Percentiles rank a stretch among this genome's conserved stretches.
These are phyloP conservation scores for Hygrocybe coccinea DNA, from an alignment of 768 basidiomycete species.

Conservation along the genomic window DNA sequence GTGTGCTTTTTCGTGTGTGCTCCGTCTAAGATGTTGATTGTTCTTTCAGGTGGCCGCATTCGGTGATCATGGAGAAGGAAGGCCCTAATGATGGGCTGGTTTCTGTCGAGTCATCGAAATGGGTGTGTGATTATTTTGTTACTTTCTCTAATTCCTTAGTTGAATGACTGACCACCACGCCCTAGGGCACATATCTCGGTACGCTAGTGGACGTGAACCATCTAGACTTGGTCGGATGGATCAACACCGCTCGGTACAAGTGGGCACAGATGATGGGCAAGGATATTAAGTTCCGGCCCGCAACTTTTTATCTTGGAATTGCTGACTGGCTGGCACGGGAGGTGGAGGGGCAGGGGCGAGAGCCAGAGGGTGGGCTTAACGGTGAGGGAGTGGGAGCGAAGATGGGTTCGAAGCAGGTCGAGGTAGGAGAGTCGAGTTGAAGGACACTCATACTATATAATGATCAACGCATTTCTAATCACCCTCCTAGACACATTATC, in stretches of 20 bases:
- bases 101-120: conserved; percentile 78
- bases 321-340: conserved; percentile 72
- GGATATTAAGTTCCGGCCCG: conserved; percentile 87
- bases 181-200: conserved; percentile 87
- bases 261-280: conserved; percentile 86
- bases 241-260: conserved; percentile 82
- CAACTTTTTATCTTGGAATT: conserved; percentile 84
- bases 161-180: not conserved
- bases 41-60: conserved; percentile 56
- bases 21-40: conserved; percentile 10
- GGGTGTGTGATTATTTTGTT: conserved; percentile 42
- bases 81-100: conserved; percentile 95
- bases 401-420: not conserved
- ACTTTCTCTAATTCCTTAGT: not conserved
- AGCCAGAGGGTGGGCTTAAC: not conserved
- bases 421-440: not conserved
- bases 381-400: too few species aligned
- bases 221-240: conserved; percentile 90
- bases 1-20: conserved; percentile 1
- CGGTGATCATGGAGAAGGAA: conserved; percentile 78
- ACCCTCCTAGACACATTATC: not conserved
- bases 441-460: not conserved
- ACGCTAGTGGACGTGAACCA: conserved; percentile 89
- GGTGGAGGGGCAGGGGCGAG: conserved; percentile 55
- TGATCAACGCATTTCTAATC: not conserved